These are phyloP conservation scores for Exophiala sp. DNA, from an alignment of 2,329 filamentous ascomycete species.

Conservation along the genomic window DNA sequence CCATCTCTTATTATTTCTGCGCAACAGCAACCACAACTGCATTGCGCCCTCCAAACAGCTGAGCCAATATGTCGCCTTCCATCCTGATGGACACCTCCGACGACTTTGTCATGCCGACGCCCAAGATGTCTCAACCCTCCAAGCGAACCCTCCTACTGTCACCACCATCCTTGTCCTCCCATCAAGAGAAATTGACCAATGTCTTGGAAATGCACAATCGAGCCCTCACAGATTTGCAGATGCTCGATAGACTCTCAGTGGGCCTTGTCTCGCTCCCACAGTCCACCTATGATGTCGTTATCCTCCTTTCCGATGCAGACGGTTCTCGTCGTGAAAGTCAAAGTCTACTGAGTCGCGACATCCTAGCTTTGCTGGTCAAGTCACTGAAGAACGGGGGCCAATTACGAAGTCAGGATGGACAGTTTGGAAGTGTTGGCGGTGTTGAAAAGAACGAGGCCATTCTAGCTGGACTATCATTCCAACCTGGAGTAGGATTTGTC, in stretches of 20 bases:
- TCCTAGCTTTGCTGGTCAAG: slow-evolving; percentile 66
- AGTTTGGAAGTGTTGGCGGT: slow-evolving; percentile 44
- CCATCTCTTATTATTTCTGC: neutral
- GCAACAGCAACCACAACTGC: neutral
- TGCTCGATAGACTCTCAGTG: slow-evolving; percentile 88
- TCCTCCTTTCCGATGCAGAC: slow-evolving; percentile 77
- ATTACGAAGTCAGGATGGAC: slow-evolving; percentile 66
- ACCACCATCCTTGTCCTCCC: slow-evolving; percentile 81
- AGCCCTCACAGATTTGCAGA: slow-evolving; percentile 80
- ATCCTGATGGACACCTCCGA: slow-evolving; percentile 55
- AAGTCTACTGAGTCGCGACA: slow-evolving; percentile 61
- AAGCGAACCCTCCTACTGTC: slow-evolving; percentile 76
- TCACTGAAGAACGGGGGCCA: slow-evolving; percentile 67
- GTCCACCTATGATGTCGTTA: slow-evolving; percentile 76
- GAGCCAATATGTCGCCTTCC: slow-evolving; percentile 40
- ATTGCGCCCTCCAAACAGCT: no score
- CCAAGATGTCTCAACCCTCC: slow-evolving; percentile 27
- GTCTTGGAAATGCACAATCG: slow-evolving; percentile 73
- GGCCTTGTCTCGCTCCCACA: slow-evolving; percentile 74
- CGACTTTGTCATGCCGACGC: slow-evolving; percentile 46
- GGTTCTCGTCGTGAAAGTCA: slow-evolving; percentile 63
- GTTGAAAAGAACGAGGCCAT: slow-evolving; percentile 73
- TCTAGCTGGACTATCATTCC: slow-evolving; percentile 68
- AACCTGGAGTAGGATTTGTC: slow-evolving; percentile 62
- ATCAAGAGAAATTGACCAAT: slow-evolving; percentile 71